Percentiles rank a stretch among this genome's conserved stretches.
phyloP scores from a whole-genome alignment of 805 yeast species.

The Saturnispora diversa region DNA sequence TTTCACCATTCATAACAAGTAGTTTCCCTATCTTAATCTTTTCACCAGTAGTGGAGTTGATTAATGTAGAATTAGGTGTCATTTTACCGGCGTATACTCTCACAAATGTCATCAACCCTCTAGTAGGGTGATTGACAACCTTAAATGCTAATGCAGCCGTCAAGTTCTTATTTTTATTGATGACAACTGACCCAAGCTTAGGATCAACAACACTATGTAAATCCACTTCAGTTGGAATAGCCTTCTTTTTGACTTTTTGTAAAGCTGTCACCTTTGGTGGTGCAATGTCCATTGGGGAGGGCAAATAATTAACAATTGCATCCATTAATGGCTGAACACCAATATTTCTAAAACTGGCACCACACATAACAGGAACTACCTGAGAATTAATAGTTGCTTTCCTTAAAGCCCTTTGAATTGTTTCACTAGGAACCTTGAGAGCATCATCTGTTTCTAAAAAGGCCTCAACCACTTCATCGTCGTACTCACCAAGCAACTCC shows the following conservation, averaged over 20 bases:
- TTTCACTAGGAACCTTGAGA: conserved; percentile 50
- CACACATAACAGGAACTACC: conserved; percentile 80
- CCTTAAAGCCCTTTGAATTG: conserved; percentile 55
- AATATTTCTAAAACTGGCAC: conserved; percentile 84
- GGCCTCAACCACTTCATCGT: conserved; percentile 68
- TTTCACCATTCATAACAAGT: conserved; percentile 81
- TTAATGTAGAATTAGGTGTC: conserved; percentile 50
- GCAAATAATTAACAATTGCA: conserved; percentile 68
- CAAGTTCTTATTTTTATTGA: conserved; percentile 51
- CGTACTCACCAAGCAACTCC: conserved; percentile 77
- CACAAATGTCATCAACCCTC: conserved; percentile 78
- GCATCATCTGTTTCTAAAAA: conserved; percentile 73
- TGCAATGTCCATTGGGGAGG: conserved; percentile 64
- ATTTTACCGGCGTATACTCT: conserved; percentile 82
- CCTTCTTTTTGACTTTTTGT: conserved; percentile 17
- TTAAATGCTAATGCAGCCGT: conserved; percentile 85
- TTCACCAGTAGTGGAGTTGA: conserved; percentile 63
- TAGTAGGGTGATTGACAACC: conserved; percentile 74
- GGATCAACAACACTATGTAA: conserved; percentile 34
- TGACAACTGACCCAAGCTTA: conserved; percentile 40
- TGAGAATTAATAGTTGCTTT: conserved; percentile 49
- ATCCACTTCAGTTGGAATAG: neutral
- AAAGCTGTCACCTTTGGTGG: conserved; percentile 42
- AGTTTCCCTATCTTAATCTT: conserved; percentile 60
- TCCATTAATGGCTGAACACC: conserved; percentile 94